Conservation (phyloP, 306 rosid genomes). For the Phaseolus lunatus region DNA sequence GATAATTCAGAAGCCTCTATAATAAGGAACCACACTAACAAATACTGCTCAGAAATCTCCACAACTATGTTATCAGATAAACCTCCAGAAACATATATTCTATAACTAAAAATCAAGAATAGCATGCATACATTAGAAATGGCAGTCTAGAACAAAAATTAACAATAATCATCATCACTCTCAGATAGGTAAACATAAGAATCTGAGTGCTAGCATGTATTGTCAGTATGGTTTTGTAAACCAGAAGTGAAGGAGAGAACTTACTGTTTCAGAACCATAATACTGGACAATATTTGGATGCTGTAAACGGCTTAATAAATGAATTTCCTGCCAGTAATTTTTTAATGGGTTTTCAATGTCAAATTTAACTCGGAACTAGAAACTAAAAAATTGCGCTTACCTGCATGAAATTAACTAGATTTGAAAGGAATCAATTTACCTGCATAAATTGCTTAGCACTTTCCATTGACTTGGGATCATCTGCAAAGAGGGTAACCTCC, state of each 20-base stretch:
- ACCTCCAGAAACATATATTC: constrained; percentile 28
- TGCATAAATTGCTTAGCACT: constrained; percentile 94
- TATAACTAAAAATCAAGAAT: constrained; percentile 39
- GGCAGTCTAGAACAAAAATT: not conserved
- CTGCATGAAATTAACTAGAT: not conserved
- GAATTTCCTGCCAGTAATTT: constrained; percentile 76
- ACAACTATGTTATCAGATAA: constrained; percentile 29
- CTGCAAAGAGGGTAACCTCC: constrained; percentile 97
- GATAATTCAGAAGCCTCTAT: constrained; percentile 45
- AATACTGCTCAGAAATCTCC: constrained; percentile 25
- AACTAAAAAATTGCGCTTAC: constrained; percentile 29
- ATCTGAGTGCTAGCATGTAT: constrained; percentile 28
- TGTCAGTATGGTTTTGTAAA: constrained; percentile 8
- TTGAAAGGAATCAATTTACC: constrained; percentile 55
- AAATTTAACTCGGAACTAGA: constrained; percentile 45
- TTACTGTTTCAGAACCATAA: constrained; percentile 89
- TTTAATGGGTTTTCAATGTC: constrained; percentile 40
- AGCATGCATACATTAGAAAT: constrained; percentile 19
- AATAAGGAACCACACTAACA: constrained; percentile 31
- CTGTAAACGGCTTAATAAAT: constrained; percentile 87
- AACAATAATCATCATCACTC: constrained; percentile 13
- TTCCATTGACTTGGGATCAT: constrained; percentile 96
- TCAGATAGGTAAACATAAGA: constrained; percentile 24
- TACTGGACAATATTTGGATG: constrained; percentile 99
- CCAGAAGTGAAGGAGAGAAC: constrained; percentile 48